Evolutionary conservation across 257 asterid genomes (phyloP), one percentile per base, ranked within the genome.

Genomic region (Leonotis leonurus): DNA sequence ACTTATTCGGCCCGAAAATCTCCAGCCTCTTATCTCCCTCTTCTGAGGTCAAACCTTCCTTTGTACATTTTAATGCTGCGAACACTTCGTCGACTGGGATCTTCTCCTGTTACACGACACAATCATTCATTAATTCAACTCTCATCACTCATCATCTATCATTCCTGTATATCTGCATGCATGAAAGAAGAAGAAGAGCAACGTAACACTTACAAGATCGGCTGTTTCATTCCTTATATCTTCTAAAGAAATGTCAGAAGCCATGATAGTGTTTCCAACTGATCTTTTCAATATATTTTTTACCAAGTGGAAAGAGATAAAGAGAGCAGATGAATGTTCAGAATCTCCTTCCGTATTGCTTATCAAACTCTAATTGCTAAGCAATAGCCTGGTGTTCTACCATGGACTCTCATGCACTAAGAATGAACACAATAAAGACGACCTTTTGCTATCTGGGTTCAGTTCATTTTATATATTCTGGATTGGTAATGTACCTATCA

Each of bases 1-100:
- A 94, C 69, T 89, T 86, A 67, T 89, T 89, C 39, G 77, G 75
- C 8, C 97, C 97, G 60, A 89, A 89, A 1, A 81, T 78, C 64
- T 77, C 70, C 1, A 89, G 75, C 80, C 97, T 81, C 27, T 68
- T 76, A 3, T 61, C 71, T 43, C 90, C 97, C 57, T 86, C 97
- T 0, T 64, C 78, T 1, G 79, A 36, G 5, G 94, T 53, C 70
- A 89, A 67, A 3, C 97, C 95, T 29, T 73, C 77, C 69, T 70
- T 73, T 1, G 84, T 26, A 58, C 87, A 81, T 70, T 78, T 78
- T 6, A 81, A 60, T 36, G 65, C 69, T 9, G 53, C 35, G 70
- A 78, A 78, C 6, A 81, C 87, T 68, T 78, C 82, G 21, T 78
- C 78, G 10, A 78, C 35, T 0, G 84, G 84, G 39, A 75, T 71